phyloP scores from a whole-genome alignment of 1,284 basidiomycete species.

The Sporisorium scitamineum region DNA sequence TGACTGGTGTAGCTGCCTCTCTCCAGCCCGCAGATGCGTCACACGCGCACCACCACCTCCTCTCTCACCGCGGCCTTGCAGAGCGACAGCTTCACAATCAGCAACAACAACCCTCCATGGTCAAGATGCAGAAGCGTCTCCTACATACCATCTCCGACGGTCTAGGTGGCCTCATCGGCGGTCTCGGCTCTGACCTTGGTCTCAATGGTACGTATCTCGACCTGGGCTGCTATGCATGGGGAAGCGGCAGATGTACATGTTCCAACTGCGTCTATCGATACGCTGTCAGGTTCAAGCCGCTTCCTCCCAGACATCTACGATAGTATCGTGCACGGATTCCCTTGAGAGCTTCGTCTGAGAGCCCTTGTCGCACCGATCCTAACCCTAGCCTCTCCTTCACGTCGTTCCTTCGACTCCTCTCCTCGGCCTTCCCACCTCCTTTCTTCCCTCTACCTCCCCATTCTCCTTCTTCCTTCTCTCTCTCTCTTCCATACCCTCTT shows the following conservation, averaged over 20 bases:
- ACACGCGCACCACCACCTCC: constrained; percentile 24
- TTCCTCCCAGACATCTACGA: background rate
- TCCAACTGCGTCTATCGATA: background rate
- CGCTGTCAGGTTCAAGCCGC: background rate
- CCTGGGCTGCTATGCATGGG: background rate
- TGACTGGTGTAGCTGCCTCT: constrained; percentile 29
- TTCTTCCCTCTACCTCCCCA: background rate
- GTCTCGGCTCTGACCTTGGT: constrained; percentile 28
- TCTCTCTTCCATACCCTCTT: background rate
- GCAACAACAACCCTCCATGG: constrained; percentile 22
- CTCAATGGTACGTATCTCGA: constrained; percentile 34
- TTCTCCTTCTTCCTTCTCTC: background rate
- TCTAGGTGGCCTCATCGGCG: constrained; percentile 32
- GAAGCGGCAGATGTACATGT: background rate
- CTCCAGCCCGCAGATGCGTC: constrained; percentile 29
- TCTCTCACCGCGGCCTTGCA: constrained; percentile 24
- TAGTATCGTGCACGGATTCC: background rate
- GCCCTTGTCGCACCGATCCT: constrained; percentile 14
- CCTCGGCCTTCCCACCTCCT: background rate
- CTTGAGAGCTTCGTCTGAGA: constrained; percentile 7
- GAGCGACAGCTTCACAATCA: constrained; percentile 21
- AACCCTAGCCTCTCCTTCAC: constrained; percentile 8
- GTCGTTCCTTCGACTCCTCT: background rate
- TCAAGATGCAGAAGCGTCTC: constrained; percentile 50
- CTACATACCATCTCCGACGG: constrained; percentile 13